A percentile compares a stretch with the other conserved stretches of the same genome.
Conservation (phyloP, 2,329 filamentous ascomycete species). For the Pezicula radicicola region DNA sequence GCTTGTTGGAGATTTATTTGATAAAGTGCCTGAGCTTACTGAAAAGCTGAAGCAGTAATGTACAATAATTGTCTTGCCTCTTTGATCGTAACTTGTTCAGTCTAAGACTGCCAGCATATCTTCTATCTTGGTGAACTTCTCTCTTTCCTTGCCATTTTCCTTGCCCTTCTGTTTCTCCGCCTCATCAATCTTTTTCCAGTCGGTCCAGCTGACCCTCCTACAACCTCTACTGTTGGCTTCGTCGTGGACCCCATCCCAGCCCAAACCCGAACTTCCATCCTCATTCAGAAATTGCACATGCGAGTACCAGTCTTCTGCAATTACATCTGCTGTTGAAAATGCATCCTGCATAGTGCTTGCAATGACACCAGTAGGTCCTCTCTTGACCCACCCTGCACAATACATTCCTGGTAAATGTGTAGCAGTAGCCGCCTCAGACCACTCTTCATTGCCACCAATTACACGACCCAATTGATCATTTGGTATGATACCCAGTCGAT, state of each 20-base stretch:
- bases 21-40: slow-evolving; percentile 92
- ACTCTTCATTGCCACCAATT: slow-evolving; percentile 27
- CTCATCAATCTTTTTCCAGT: slow-evolving; percentile 84
- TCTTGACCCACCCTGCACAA: slow-evolving; percentile 95
- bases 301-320: slow-evolving; percentile 71
- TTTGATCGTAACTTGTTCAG: slow-evolving; percentile 21
- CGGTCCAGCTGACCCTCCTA: slow-evolving; percentile 71
- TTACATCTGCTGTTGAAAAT: slow-evolving; percentile 81
- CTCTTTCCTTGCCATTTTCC: slow-evolving; percentile 70
- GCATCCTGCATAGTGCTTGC: slow-evolving; percentile 95
- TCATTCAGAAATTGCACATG: slow-evolving; percentile 44
- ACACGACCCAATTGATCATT: slow-evolving; percentile 82
- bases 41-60: slow-evolving; percentile 69
- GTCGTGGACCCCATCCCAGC: slow-evolving; percentile 74
- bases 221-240: slow-evolving; percentile 55
- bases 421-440: slow-evolving; percentile 8
- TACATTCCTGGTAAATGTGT: slow-evolving; percentile 68
- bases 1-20: slow-evolving; percentile 91
- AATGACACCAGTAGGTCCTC: slow-evolving; percentile 92
- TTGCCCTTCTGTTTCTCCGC: slow-evolving; percentile 68
- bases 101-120: slow-evolving; percentile 56
- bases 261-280: slow-evolving; percentile 43
- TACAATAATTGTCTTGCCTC: slow-evolving; percentile 12
- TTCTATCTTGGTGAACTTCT: slow-evolving; percentile 58
- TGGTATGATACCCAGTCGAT: slow-evolving; percentile 68